These are phyloP conservation scores for Arabidopsis thaliana DNA, from an alignment of 345 rosid genomes.

Conservation along the genomic window TAIR10.1 NC_003076.8:24627501-24628000, in stretches of 20 bases:
- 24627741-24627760: conserved; percentile 24
- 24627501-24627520: background rate
- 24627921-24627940: conserved; percentile 49
- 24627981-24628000: conserved; percentile 89
- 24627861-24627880: conserved; percentile 36
- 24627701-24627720: background rate
- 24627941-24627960: conserved; percentile 87
- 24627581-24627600: background rate
- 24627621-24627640: background rate
- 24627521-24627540: conserved; percentile 2
- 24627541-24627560: conserved; percentile 20
- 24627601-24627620: background rate
- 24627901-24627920: conserved; percentile 52
- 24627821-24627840: conserved; percentile 38
- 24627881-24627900: conserved; percentile 56
- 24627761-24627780: conserved; percentile 26
- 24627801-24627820: conserved; percentile 6
- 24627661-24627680: background rate
- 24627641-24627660: background rate
- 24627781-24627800: background rate
- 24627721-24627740: conserved; percentile 1
- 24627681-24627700: background rate
- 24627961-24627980: conserved; percentile 94
- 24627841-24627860: conserved; percentile 22
- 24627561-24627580: background rate